Base-by-base conservation (phyloP, 1,284 basidiomycete genomes). In the Sphagnurus paluster region DNA sequence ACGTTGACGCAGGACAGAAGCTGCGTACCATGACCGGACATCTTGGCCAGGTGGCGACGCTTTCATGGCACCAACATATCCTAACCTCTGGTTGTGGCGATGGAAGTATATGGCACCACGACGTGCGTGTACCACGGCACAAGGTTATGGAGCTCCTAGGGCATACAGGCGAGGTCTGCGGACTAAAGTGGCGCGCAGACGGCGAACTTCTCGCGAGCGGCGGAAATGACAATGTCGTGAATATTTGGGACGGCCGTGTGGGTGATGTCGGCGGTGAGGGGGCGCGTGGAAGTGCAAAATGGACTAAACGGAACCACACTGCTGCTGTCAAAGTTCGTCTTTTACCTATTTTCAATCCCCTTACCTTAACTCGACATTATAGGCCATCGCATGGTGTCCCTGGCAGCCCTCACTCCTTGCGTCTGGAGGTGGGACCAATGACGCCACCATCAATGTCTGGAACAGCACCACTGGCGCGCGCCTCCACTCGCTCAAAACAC, bases 331-430 rank as follows among this genome's bases (percentile, higher is more conserved):
- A 98, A 78, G 91, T 84, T 50, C 44, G 67, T 30, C 33, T 30
- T 5, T 29, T 38, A 9, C 26, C 32, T 10, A 17, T 35, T 25
- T 37, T n/a, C 23, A 17, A 16, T 23, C 35, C 39, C 20, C 29
- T 14, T 43, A 32, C 25, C 20, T 33, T 36, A 14, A 41, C 20
- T 25, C 46, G 16, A 37, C 7, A 39, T 33, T 49, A 33, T 47
- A 91, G 87, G 95, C 94, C 0, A 73, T 99, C 36, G 92, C 93
- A 0, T 99, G 97, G 93, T 98, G 93, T 56, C 93, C 96, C 0
- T 98, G 96, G 94, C 92, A 96, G 70, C 82, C 88, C 0, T 88
- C 89, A 7, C 75, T 99, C 6, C 81, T 99, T 38, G 96, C 96
- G 0, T 87, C 90, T 0, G 97, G 97, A 0, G 97, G 97, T 1